phyloP scores from a whole-genome alignment of 2,329 filamentous ascomycete species.

The Exutisphaerella laricina region DNA sequence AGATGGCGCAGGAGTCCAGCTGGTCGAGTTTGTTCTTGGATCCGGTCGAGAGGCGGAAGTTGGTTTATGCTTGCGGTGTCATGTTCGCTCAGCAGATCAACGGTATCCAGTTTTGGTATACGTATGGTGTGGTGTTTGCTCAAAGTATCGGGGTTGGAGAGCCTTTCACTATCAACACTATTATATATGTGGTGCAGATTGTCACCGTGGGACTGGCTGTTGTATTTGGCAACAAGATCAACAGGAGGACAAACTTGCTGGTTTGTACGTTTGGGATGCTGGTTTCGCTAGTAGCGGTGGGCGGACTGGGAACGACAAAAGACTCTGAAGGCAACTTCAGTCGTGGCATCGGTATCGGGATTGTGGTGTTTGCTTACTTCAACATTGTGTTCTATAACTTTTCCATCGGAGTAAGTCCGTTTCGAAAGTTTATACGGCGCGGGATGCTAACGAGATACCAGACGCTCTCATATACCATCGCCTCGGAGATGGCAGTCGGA shows the following conservation, averaged over 20 bases:
- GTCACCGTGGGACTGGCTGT: conserved; percentile 19
- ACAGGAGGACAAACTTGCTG: conserved; percentile 17
- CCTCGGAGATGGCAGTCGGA: conserved; percentile 45
- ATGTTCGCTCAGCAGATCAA: conserved; percentile 47
- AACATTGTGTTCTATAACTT: conserved; percentile 23
- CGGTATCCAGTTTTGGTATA: conserved; percentile 40
- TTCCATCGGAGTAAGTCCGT: conserved; percentile 15
- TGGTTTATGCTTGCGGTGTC: conserved; percentile 42
- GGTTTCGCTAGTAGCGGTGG: conserved; percentile 17
- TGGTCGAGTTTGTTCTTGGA: conserved; percentile 41
- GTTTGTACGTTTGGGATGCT: conserved; percentile 21
- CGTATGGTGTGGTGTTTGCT: conserved; percentile 21
- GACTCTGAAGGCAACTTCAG: conserved; percentile 15
- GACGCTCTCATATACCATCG: conserved; percentile 21
- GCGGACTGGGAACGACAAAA: conserved; percentile 21
- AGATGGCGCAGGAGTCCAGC: conserved; percentile 29
- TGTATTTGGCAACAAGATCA: conserved; percentile 20
- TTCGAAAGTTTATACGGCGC: neutral
- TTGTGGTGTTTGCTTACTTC: conserved; percentile 21
- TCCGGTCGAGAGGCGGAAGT: conserved; percentile 44
- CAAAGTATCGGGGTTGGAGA: conserved; percentile 22
- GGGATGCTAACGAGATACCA: neutral
- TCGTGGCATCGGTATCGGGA: conserved; percentile 19
- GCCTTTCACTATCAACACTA: conserved; percentile 22
- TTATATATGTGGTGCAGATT: conserved; percentile 22